Base-by-base conservation (phyloP, 2,329 filamentous ascomycete species). In the Moelleriella libera region DNA sequence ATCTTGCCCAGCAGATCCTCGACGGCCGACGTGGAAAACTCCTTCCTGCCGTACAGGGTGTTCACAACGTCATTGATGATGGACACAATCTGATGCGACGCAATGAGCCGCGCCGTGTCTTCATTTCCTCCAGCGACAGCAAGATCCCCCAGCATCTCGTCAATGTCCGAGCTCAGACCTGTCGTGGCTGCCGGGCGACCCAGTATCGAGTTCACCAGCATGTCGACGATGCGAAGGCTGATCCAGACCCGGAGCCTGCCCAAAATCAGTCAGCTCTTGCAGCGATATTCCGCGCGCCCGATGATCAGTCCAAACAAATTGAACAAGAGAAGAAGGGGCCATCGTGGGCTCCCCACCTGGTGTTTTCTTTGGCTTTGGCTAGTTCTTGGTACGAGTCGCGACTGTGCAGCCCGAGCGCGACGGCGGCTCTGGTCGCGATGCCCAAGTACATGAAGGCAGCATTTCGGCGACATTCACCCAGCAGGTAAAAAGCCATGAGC, bases 401-500 rank as follows among this genome's bases (percentile, higher is more conserved):
- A 57, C 61, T 60, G 46, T 80, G 75, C 6, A 80, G 54, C 0
- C 78, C 78, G 0, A 82, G 55, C 0, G 76, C 74, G 2, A 73
- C 70, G 0, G 78, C 76, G 1, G 76, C 73, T 48, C 74, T 70
- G 0, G 73, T 67, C 1, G 78, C 77, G 8, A 81, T 71, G 0
- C 77, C 76, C 2, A 82, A 58, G 48, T 81, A 82, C 73, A 82
- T 78, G 47, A 78, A 82, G 0, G 77, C 76, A 0, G 77, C 68
- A 48, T 80, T 80, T 7, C 76, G 65, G 32, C 74, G 72, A 47
- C 76, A 80, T 5, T 73, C 74, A 0, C 74, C 75, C 3, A 78
- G 65, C 68, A 78, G 74, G 52, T 77, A 80, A 51, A 78, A 77
- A 0, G 75, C 68, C 70, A 80, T 74, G 12, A 78, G 62, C 0